phyloP scores from a whole-genome alignment of 1,284 basidiomycete genomes.

The Ustilago vetiveriae region DNA sequence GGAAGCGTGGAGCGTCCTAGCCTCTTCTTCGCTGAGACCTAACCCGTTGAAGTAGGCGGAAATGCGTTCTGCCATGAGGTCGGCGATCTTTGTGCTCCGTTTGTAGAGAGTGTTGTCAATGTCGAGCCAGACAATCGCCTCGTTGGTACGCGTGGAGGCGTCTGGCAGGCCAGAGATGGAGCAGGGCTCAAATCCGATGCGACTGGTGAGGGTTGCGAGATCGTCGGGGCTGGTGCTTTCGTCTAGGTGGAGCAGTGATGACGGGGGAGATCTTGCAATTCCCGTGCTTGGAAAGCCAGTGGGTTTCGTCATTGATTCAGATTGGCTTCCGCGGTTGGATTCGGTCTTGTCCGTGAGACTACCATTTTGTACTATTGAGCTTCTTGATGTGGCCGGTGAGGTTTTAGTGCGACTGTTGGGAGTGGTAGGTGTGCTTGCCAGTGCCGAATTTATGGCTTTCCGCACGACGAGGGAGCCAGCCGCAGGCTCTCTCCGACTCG shows the following conservation, averaged over 20 bases:
- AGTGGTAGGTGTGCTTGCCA: neutral
- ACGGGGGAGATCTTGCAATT: neutral
- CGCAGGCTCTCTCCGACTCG: slow-evolving; percentile 1
- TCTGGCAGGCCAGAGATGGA: slow-evolving; percentile 28
- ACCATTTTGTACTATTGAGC: neutral
- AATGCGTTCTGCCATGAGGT: slow-evolving; percentile 81
- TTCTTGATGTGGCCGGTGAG: neutral
- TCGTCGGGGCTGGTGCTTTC: slow-evolving; percentile 30
- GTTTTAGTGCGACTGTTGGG: neutral
- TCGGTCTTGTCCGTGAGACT: neutral
- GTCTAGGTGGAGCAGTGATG: slow-evolving; percentile 4
- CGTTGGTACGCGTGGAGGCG: slow-evolving; percentile 34
- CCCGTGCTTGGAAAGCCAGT: neutral
- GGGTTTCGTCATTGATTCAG: neutral
- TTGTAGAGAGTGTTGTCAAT: slow-evolving; percentile 85
- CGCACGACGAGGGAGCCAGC: neutral
- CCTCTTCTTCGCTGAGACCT: slow-evolving; percentile 76
- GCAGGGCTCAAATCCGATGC: slow-evolving; percentile 49
- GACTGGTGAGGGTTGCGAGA: slow-evolving; percentile 7
- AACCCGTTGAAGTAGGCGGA: slow-evolving; percentile 81
- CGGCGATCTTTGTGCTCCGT: slow-evolving; percentile 72
- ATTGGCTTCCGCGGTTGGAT: too few species aligned
- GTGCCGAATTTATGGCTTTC: neutral
- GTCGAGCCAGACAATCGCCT: slow-evolving; percentile 78
- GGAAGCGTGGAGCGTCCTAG: slow-evolving; percentile 76